phyloP scores from a whole-genome alignment of 805 yeast genomes.

The Saccharomyces kudriavzevii region DNA sequence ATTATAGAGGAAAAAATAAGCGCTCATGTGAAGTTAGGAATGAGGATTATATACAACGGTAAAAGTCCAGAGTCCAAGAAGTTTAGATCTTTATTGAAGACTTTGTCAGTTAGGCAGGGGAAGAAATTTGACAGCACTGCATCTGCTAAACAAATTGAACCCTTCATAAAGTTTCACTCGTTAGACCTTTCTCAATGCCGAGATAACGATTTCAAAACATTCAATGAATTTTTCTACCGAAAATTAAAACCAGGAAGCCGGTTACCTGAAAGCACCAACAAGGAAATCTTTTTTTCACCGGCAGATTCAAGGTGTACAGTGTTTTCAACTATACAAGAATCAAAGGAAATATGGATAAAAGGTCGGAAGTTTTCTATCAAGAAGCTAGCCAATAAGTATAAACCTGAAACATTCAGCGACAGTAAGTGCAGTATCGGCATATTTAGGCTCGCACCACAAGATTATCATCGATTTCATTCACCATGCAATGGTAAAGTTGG shows the following conservation, averaged over 20 bases:
- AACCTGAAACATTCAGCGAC: constrained; percentile 35
- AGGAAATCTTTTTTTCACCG: constrained; percentile 55
- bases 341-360: constrained; percentile 82
- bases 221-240: constrained; percentile 86
- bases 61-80: constrained; percentile 50
- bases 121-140: constrained; percentile 64
- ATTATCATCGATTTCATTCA: constrained; percentile 86
- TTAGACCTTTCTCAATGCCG: constrained; percentile 69
- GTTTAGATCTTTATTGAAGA: constrained; percentile 52
- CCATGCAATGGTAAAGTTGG: constrained; percentile 75
- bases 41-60: constrained; percentile 73
- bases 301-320: constrained; percentile 85
- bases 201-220: constrained; percentile 48
- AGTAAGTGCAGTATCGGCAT: constrained; percentile 58
- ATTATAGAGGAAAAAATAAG: constrained; percentile 92
- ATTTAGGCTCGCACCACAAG: constrained; percentile 92
- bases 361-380: constrained; percentile 66
- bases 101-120: constrained; percentile 75
- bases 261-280: constrained; percentile 50
- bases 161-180: constrained; percentile 78
- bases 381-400: constrained; percentile 38
- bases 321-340: constrained; percentile 48
- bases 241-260: constrained; percentile 65
- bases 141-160: constrained; percentile 58
- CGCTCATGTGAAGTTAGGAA: constrained; percentile 79